Base-by-base conservation (phyloP, 768 basidiomycete species). In the Dioszegia aurantiaca region DNA sequence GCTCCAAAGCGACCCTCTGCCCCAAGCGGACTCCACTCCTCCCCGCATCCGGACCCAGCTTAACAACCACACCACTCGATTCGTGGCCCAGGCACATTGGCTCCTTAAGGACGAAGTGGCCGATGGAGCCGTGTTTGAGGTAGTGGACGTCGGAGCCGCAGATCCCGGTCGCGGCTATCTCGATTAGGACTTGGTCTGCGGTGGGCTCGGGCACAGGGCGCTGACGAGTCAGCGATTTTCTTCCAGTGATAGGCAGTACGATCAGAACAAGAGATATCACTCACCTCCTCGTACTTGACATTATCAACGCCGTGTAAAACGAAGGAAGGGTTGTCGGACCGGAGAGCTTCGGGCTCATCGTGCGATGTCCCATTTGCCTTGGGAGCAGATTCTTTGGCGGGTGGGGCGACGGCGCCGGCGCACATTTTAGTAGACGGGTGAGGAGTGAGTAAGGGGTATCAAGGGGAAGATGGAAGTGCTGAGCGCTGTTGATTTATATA, bases 31-130 rank as follows among this genome's bases (percentile, higher is more conserved):
- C 78, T 70, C 85, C 60, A 16, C 61, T 41, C 27, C 60, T 60
- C 39, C 41, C 61, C 49, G 17, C 54, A n/a, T 73, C 66, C 0
- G 71, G 55, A n/a, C 71, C 71, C 1, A 73, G 64, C 39, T 62
- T 86, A 56, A 79, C 79, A 47, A 95, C 78, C 47, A 90, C 78
- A 9, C 90, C 92, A 23, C 89, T 80, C 2, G 90, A 90, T 79
- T 98, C 94, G 70, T 98, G 94, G 19, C 94, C 94, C 40, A 97
- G 84, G 48, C 91, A 87, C 90, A 89, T 75, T 12, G 65, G 61
- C 39, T 55, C 43, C 33, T 60, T 58, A 39, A 64, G 56, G 14
- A 59, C 58, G 33, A 57, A 63, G 42, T 56, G 39, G 19, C 67
- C 62, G 9, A 65, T 61, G 9, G 45, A 19, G n/a, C 39, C 64